Conservation (phyloP, 345 rosid genomes). For the Stellera chamaejasme region DNA sequence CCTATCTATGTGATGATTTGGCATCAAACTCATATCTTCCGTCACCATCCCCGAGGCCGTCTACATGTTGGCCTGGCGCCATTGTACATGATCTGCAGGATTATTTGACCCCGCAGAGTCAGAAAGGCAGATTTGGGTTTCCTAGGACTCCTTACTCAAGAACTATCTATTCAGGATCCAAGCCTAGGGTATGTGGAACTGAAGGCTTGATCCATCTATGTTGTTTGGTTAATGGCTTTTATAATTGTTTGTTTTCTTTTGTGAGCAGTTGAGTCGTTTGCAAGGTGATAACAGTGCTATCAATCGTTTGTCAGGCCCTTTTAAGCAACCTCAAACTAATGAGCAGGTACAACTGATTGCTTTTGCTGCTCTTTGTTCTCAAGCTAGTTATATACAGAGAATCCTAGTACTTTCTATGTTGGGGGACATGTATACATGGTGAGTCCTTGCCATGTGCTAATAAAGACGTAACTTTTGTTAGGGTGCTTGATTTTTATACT, state of each 20-base stretch:
- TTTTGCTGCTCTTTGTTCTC: too few species aligned
- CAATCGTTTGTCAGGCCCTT: slow-evolving; percentile 32
- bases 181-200: slow-evolving; percentile 51
- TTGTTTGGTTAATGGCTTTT: slow-evolving; percentile 7
- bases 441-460: too few species aligned
- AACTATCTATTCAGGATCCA: slow-evolving; percentile 50
- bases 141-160: slow-evolving; percentile 85
- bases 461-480: too few species aligned
- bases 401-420: too few species aligned
- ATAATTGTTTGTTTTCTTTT: slow-evolving; percentile 11
- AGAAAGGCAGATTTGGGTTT: slow-evolving; percentile 51
- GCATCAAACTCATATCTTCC: slow-evolving; percentile 33
- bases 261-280: slow-evolving; percentile 33
- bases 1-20: slow-evolving; percentile 23
- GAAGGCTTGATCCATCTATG: neutral
- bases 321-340: slow-evolving; percentile 38
- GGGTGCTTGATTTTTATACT: too few species aligned
- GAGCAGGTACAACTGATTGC: slow-evolving; percentile 39
- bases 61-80: slow-evolving; percentile 87
- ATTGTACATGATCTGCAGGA: slow-evolving; percentile 44
- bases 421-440: too few species aligned
- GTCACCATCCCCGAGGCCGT: slow-evolving; percentile 48
- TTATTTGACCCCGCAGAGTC: slow-evolving; percentile 59
- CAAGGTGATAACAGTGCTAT: slow-evolving; percentile 35
- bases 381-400: too few species aligned